phyloP scores from a whole-genome alignment of 169 alveolate species.

The Plasmodium coatneyi region DNA sequence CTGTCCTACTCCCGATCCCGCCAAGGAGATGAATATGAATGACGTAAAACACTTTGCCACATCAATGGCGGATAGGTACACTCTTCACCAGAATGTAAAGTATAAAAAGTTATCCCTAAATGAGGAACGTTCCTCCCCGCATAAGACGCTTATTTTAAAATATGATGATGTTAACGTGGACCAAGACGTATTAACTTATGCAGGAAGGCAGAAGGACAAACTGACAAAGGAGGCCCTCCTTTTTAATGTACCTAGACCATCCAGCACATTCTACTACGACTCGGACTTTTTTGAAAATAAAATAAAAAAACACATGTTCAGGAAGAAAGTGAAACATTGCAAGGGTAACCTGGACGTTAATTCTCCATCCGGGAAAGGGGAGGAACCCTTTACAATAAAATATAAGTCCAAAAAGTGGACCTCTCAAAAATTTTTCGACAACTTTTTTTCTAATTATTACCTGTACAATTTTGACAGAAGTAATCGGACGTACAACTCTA shows the following conservation, averaged over 20 bases:
- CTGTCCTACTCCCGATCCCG: conserved; percentile 75
- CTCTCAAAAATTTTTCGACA: conserved; percentile 57
- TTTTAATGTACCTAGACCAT: conserved; percentile 65
- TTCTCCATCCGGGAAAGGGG: background rate
- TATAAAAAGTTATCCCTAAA: conserved; percentile 43
- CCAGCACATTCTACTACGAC: conserved; percentile 48
- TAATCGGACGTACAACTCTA: conserved; percentile 13
- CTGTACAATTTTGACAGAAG: conserved; percentile 34
- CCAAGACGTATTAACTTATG: background rate
- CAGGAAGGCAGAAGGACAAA: background rate
- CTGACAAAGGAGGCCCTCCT: conserved; percentile 25
- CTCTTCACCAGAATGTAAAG: conserved; percentile 21
- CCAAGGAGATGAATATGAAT: conserved; percentile 28
- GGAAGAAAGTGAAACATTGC: background rate
- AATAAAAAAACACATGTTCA: conserved; percentile 25
- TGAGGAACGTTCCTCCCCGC: background rate
- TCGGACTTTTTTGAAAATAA: conserved; percentile 46
- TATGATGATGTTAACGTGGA: conserved; percentile 36
- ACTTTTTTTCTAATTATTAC: conserved; percentile 61
- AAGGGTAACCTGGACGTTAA: background rate
- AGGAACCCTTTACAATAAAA: background rate
- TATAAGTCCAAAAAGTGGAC: conserved; percentile 56
- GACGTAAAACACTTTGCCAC: conserved; percentile 45
- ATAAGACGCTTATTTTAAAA: conserved; percentile 17
- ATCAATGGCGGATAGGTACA: conserved; percentile 63